Evolutionary conservation across 208 protist species (phyloP), one percentile per base, ranked within the genome.

Genomic region (Leishmania martiniquensis): DNA sequence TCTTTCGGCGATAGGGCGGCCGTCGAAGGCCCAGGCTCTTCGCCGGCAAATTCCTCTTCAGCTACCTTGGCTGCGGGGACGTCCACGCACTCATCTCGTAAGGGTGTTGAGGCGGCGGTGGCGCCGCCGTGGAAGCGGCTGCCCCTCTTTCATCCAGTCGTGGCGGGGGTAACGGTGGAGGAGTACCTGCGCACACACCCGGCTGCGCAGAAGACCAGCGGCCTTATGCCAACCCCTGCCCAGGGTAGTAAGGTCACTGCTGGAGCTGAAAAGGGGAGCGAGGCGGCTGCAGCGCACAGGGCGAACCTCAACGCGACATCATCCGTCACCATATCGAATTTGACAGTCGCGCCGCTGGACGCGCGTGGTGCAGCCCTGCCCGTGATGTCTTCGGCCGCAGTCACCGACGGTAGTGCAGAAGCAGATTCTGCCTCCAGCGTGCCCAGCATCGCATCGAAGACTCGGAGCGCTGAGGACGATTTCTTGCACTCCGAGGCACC

Each of bases 401-500:
- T 4, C 37, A 37, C 51, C 45, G 69, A 5, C 9, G 67, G 45
- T 54, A 17, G n/a, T 52, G 4, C 15, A 9, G 44, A 2, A 22
- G 15, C 25, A 1, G 7, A 6, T 34, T 32, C 10, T 17, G 20
- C 2, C 34, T 60, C 69, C 20, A 13, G 7, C 32, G 32, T 51
- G 32, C 37, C 42, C 25, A 39, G 39, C 2, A 17, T 32, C n/a
- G 12, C 34, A 20, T 66, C 71, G 55, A 63, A 57, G 78, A 72
- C 73, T 63, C 62, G 78, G 0, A 29, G 63, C 0, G 72, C 75
- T 55, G 72, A 83, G 39, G 68, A 83, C 12, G 60, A 34, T 12
- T 83, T 83, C 37, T 29, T 83, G 37, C 73, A 78, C 34, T 42
- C 44, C 10, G 67, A 78, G 51, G 79, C 79, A 10, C 42, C 79